Conservation (phyloP, 1,139 yeast genomes). For the Candida neerlandica region DNA sequence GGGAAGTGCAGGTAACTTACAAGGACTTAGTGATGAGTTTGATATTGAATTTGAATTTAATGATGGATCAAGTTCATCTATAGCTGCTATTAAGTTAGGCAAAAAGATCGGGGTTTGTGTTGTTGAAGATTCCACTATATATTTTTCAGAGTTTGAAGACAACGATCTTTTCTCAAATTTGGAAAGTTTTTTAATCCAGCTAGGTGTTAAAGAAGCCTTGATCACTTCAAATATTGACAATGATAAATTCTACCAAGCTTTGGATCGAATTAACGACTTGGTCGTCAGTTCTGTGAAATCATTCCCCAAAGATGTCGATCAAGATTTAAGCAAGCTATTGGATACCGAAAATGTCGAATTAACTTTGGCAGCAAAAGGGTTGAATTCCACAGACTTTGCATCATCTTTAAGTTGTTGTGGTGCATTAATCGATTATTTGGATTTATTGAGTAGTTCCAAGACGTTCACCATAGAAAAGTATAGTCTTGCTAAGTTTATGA, state of each 20-base stretch:
- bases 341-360: constrained; percentile 49
- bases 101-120: constrained; percentile 76
- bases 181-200: constrained; percentile 81
- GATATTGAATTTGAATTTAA: constrained; percentile 64
- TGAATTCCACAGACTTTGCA: constrained; percentile 35
- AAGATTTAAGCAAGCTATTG: constrained; percentile 68
- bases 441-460: constrained; percentile 54
- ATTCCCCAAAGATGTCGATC: constrained; percentile 69
- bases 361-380: constrained; percentile 63
- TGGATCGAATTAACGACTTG: constrained; percentile 72
- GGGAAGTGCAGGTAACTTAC: constrained; percentile 92
- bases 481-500: constrained; percentile 77
- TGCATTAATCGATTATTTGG: constrained; percentile 67
- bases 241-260: constrained; percentile 58
- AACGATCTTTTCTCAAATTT: constrained; percentile 84
- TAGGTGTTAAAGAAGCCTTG: constrained; percentile 85
- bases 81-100: constrained; percentile 68
- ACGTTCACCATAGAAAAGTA: constrained; percentile 63
- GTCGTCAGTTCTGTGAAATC: constrained; percentile 64
- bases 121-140: constrained; percentile 74
- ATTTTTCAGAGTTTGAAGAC: constrained; percentile 79
- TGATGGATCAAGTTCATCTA: constrained; percentile 66
- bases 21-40: constrained; percentile 41
- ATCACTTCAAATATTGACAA: constrained; percentile 50
- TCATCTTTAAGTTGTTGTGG: constrained; percentile 53